Base-by-base conservation (phyloP, 139 green algal species). In the Chlamydomonas eustigma region DNA sequence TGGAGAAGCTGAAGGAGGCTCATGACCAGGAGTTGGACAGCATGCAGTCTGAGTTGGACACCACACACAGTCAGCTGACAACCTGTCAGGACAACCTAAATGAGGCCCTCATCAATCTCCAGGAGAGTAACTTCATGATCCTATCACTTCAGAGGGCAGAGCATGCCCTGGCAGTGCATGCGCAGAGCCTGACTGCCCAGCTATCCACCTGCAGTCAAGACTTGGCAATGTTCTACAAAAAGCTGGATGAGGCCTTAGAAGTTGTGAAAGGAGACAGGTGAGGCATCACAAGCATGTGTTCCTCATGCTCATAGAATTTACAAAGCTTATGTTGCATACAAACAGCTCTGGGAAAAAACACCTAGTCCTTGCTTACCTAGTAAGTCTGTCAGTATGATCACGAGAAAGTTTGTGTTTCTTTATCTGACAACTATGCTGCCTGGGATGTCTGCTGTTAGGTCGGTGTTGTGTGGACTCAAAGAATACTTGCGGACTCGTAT, bases 51-150 rank as follows among this genome's bases (percentile, higher is more conserved):
- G 77, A 90, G 76, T 73, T 83, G 39, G 67, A 78, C 5, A 37
- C n/a, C 32, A 63, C 73, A 4, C 77, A 84, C 22, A 31, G 74
- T 64, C 38, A 79, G n/a, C 64, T 81, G 30, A 33, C 66, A 12
- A 50, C 34, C 24, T 5, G 70, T 37, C 31, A 76, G 8, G 3
- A 24, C 6, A 1, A 39, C 31, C 71, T 79, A n/a, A 78, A 68
- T 32, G 63, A 75, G 34, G 69, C 75, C 3, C 52, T 28, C 12
- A 52, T 80, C 31, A 4, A 3, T 37, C 34, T 51, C 51, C 68
- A 90, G 74, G 87, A 93, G 83, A 80, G 88, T 1, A 80, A 89
- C 32, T 93, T 91, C 77, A 51, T 93, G 0, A 87, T 91, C 39
- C 64, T 79, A 1, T 79, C 72, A 0, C 88, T 92, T 39, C 75